These are phyloP conservation scores for Hura crepitans DNA, from an alignment of 441 rosid genomes.

Conservation along the genomic window DNA sequence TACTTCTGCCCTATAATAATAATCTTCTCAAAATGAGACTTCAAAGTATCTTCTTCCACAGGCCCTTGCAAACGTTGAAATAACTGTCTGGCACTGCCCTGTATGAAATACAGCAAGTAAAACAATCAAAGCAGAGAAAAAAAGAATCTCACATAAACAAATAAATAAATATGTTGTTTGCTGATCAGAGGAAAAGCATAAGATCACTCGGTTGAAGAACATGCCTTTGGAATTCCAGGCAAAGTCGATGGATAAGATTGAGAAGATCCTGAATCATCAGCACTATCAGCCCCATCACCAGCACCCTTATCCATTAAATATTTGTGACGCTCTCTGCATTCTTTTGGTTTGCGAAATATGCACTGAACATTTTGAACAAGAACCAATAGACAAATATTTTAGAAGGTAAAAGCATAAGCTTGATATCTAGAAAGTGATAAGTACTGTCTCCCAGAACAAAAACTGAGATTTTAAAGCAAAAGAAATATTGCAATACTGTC, in stretches of 20 bases:
- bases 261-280: conserved; percentile 97
- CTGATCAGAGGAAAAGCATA: not conserved
- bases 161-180: conserved; percentile 9
- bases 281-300: conserved; percentile 98
- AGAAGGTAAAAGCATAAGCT: not conserved
- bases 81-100: conserved; percentile 99
- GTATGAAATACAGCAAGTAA: conserved; percentile 35
- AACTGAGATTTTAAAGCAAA: conserved; percentile 4
- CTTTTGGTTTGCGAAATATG: conserved; percentile 82
- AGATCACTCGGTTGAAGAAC: conserved; percentile 6
- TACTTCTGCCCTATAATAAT: conserved; percentile 76
- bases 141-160: conserved; percentile 24
- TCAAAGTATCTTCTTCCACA: conserved; percentile 92
- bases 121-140: conserved; percentile 17
- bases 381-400: conserved; percentile 17
- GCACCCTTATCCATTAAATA: conserved; percentile 78
- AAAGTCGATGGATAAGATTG: conserved; percentile 98
- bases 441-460: not conserved
- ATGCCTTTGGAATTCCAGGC: conserved; percentile 99
- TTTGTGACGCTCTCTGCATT: conserved; percentile 99
- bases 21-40: conserved; percentile 95
- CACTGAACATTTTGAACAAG: conserved; percentile 49
- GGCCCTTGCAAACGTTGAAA: conserved; percentile 98
- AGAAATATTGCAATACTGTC: not conserved
- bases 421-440: conserved; percentile 9